Conservation (phyloP, 2,329 filamentous ascomycete species). For the Phyllosticta citribraziliensis region DNA sequence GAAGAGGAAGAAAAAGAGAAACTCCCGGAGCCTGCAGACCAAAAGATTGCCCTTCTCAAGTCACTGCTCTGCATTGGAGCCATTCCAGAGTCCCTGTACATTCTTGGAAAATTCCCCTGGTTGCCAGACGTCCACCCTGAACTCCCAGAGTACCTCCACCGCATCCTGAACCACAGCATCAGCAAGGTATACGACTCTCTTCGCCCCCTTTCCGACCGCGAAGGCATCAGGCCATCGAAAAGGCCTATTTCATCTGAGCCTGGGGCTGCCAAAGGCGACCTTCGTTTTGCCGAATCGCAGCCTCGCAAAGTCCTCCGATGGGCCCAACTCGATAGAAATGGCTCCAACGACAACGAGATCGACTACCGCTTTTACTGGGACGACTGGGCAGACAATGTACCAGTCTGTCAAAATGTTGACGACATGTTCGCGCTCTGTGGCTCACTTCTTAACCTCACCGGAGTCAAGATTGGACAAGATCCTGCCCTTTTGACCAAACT, state of each 20-base stretch:
- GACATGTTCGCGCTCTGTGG: slow-evolving; percentile 82
- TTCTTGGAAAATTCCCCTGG: slow-evolving; percentile 89
- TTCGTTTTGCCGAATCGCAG: not conserved
- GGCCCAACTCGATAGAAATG: slow-evolving; percentile 70
- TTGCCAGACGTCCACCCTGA: slow-evolving; percentile 77
- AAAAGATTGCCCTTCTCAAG: slow-evolving; percentile 77
- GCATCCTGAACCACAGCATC: slow-evolving; percentile 73
- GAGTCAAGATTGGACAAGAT: slow-evolving; percentile 83
- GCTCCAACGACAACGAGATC: slow-evolving; percentile 39
- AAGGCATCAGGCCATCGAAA: slow-evolving; percentile 34
- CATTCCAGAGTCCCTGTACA: slow-evolving; percentile 83
- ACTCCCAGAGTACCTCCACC: slow-evolving; percentile 69
- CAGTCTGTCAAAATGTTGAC: slow-evolving; percentile 79
- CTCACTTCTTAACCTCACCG: slow-evolving; percentile 75
- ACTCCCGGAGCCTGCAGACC: slow-evolving; percentile 68
- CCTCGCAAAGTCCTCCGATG: slow-evolving; percentile 56
- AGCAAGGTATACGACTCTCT: slow-evolving; percentile 58
- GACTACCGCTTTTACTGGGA: slow-evolving; percentile 94
- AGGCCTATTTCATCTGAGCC: slow-evolving; percentile 53
- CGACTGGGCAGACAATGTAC: slow-evolving; percentile 90
- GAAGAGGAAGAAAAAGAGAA: slow-evolving; percentile 38
- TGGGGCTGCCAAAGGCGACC: slow-evolving; percentile 47
- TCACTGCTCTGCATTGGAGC: slow-evolving; percentile 85
- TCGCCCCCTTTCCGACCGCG: slow-evolving; percentile 32
- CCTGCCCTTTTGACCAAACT: slow-evolving; percentile 68